Percentiles rank a stretch among this genome's conserved stretches.
Evolutionary conservation across 805 yeast species (phyloP).

Genomic region (Myxozyma neotropica): DNA sequence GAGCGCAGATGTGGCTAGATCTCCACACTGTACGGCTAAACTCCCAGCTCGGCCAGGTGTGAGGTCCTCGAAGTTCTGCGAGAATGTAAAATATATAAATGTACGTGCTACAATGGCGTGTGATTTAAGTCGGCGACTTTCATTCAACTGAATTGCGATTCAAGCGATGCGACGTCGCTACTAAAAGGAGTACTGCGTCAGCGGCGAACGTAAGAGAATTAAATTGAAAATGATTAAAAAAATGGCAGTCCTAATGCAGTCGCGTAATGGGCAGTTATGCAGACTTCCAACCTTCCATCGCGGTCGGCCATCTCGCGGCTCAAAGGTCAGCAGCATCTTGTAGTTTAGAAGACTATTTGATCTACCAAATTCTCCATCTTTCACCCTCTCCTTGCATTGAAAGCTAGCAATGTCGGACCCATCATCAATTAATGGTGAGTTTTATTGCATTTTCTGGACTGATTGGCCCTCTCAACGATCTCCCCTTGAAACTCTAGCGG

Average conservation of each 20-base stretch:
- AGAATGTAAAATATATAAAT: too few species aligned
- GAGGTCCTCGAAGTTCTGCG: too few species aligned
- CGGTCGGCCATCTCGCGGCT: constrained; percentile 16
- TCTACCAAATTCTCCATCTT: neutral
- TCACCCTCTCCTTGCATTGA: neutral
- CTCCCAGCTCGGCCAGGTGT: too few species aligned
- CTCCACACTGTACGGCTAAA: too few species aligned
- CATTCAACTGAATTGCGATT: too few species aligned
- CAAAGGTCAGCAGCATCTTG: constrained; percentile 2
- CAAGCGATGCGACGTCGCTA: too few species aligned
- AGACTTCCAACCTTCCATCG: constrained; percentile 10
- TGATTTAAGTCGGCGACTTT: too few species aligned
- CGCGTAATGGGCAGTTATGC: constrained; percentile 1
- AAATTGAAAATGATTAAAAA: too few species aligned
- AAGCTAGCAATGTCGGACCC: constrained; percentile 27
- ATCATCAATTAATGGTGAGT: constrained; percentile 28
- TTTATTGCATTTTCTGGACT: neutral
- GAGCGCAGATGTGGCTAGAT: neutral
- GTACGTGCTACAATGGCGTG: too few species aligned
- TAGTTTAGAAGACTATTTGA: too few species aligned
- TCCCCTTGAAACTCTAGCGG: neutral
- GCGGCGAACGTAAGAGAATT: too few species aligned
- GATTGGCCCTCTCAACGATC: neutral
- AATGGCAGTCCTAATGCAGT: neutral
- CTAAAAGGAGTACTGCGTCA: too few species aligned